These are phyloP conservation scores for Tilletia indica DNA, from an alignment of 1,284 basidiomycete species.

Conservation along the genomic window DNA sequence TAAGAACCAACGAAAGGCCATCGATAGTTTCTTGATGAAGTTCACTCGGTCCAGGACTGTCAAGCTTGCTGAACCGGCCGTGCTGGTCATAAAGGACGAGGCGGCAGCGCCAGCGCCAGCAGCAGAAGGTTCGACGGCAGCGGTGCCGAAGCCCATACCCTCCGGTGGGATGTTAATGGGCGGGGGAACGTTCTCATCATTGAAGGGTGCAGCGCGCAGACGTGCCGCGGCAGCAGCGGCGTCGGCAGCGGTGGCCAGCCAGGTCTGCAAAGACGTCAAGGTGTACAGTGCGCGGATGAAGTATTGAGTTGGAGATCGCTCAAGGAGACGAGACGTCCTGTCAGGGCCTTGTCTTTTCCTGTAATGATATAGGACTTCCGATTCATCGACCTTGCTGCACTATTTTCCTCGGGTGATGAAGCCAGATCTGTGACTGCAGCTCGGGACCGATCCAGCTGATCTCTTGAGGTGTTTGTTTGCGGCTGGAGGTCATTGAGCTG, in stretches of 20 bases:
- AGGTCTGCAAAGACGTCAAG: slow-evolving; percentile 11
- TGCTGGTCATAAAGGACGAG: not conserved
- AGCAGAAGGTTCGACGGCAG: not conserved
- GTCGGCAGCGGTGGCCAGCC: not conserved
- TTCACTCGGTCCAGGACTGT: not conserved
- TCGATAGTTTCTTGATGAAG: slow-evolving; percentile 1
- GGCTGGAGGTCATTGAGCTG: too few relatives aligned
- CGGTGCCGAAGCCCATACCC: not conserved
- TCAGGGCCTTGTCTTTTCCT: too few relatives aligned
- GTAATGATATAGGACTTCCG: too few relatives aligned
- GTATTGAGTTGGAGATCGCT: not conserved
- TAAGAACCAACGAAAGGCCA: not conserved
- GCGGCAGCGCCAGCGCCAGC: not conserved
- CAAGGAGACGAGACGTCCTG: too few relatives aligned
- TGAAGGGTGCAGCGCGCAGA: not conserved
- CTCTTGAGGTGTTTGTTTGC: too few relatives aligned
- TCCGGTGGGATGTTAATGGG: not conserved
- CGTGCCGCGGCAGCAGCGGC: not conserved
- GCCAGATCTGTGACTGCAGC: too few relatives aligned
- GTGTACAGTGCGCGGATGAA: slow-evolving; percentile 17
- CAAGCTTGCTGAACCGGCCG: slow-evolving; percentile 7
- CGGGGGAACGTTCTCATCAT: not conserved
- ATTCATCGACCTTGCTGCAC: too few relatives aligned
- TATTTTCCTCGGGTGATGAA: too few relatives aligned
- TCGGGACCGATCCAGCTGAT: too few relatives aligned